phyloP scores from a whole-genome alignment of 2,329 filamentous ascomycete genomes.

The Fusarium burgessii region DNA sequence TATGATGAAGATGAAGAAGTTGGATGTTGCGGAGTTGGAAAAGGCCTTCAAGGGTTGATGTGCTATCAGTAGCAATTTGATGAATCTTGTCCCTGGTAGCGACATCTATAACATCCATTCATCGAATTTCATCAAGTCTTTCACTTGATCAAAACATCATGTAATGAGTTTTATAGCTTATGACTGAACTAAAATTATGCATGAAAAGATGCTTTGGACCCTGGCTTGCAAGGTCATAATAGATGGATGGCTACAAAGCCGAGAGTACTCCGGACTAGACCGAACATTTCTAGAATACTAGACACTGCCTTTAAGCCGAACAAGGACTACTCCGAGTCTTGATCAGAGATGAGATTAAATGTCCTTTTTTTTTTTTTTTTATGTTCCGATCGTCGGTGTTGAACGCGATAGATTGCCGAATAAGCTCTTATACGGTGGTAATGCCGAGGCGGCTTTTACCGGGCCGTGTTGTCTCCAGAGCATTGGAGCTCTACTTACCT shows the following conservation, averaged over 20 bases:
- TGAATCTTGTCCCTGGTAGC: background rate
- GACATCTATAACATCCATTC: background rate
- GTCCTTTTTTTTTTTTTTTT: background rate
- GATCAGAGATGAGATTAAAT: background rate
- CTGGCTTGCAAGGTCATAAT: background rate
- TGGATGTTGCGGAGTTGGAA: slow-evolving; percentile 55
- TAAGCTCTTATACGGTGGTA: background rate
- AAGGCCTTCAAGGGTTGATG: slow-evolving; percentile 47
- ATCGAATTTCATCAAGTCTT: no score
- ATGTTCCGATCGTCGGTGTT: slow-evolving; percentile 15
- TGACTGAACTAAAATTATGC: background rate
- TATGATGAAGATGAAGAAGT: slow-evolving; percentile 59
- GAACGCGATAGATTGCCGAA: slow-evolving; percentile 14
- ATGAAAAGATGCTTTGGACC: background rate
- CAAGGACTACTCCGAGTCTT: background rate
- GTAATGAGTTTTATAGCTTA: background rate
- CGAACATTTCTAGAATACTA: background rate
- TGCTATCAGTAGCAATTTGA: background rate
- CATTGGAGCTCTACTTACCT: background rate
- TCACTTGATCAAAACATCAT: background rate
- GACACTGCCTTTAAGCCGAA: background rate
- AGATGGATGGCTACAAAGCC: background rate
- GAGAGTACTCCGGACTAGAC: background rate
- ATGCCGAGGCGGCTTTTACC: slow-evolving; percentile 20
- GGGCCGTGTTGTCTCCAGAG: background rate